Evolutionary conservation across 164 flowering plant genomes (phyloP).

Genomic region (Protea cynaroides): DNA sequence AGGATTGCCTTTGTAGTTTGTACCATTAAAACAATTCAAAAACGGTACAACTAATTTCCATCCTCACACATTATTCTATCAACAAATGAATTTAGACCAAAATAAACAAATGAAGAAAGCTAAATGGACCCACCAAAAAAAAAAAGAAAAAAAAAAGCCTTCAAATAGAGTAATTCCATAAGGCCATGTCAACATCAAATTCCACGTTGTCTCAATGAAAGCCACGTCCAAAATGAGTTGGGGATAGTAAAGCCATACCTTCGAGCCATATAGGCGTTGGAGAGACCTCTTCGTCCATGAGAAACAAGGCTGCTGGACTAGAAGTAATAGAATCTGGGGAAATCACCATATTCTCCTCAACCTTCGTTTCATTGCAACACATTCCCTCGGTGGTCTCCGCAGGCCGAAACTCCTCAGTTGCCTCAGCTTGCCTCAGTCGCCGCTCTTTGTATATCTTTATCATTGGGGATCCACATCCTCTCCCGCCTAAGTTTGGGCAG

Average conservation of each 20-base stretch:
- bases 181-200: conserved; percentile 13
- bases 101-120: too few relatives aligned
- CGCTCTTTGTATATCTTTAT: conserved; percentile 61
- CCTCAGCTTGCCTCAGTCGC: conserved; percentile 71
- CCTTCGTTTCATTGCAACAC: background rate
- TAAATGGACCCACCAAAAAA: too few relatives aligned
- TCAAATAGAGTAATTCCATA: conserved; percentile 29
- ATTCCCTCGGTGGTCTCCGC: background rate
- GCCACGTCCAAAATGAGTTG: conserved; percentile 8
- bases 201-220: conserved; percentile 18
- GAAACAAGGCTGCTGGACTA: background rate
- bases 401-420: conserved; percentile 56
- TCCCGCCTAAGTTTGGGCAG: too few relatives aligned
- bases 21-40: too few relatives aligned
- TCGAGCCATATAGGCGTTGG: conserved; percentile 23
- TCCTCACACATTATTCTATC: too few relatives aligned
- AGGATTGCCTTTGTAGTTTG: too few relatives aligned
- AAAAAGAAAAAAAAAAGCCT: background rate
- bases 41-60: too few relatives aligned
- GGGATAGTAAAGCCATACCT: conserved; percentile 28
- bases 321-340: too few relatives aligned
- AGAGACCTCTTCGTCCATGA: conserved; percentile 25
- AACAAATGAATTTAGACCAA: too few relatives aligned
- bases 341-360: too few relatives aligned
- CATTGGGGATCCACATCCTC: too few relatives aligned